Evolutionary conservation across 768 basidiomycete genomes (phyloP), one percentile per base, ranked within the genome.

Genomic region (Boletus rubescentipes): DNA sequence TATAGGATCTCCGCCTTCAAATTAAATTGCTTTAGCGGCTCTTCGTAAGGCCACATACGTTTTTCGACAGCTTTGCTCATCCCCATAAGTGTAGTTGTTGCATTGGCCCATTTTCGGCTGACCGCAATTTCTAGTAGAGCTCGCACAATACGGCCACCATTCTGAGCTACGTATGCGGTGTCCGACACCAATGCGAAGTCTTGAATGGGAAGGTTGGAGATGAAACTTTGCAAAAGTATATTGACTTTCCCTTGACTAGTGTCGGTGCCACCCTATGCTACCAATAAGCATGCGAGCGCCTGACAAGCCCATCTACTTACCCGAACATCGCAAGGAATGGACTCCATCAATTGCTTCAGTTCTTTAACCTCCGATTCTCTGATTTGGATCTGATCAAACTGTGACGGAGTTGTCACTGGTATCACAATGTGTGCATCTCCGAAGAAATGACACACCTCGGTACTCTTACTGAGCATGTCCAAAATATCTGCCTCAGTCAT

Each of bases 141-240:
- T n/a, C 97, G 85, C 49, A 92, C 79, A 59, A 99, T 98, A 55
- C 97, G 89, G 16, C 89, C 94, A 15, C 87, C 91, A 63, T 98
- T 99, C 67, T 98, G 95, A 21, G 94, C 91, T 38, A 86, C 92
- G 66, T 96, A 99, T 2, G 87, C 92, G 65, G 85, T 88, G 66
- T 99, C 97, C 1, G 97, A 98, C 8, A 98, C 87, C 54, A 99
- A 76, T 9, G 97, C 97, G 63, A 97, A 99, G 71, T 99, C 97
- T 55, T 97, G 89, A 14, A 97, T 75, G n/a, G 76, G 74, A 40
- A 83, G 78, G 42, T 81, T 75, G 35, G 93, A 97, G 58, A 99
- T 93, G 69, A 83, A 91, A 1, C 84, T 89, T 72, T 99, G 97
- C 20, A 99, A 77, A 16, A 98, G 79, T 56, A 98, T 91, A 69